Evolutionary conservation across 1,284 basidiomycete species (phyloP).

Genomic region (Pisolithus thermaeus): DNA sequence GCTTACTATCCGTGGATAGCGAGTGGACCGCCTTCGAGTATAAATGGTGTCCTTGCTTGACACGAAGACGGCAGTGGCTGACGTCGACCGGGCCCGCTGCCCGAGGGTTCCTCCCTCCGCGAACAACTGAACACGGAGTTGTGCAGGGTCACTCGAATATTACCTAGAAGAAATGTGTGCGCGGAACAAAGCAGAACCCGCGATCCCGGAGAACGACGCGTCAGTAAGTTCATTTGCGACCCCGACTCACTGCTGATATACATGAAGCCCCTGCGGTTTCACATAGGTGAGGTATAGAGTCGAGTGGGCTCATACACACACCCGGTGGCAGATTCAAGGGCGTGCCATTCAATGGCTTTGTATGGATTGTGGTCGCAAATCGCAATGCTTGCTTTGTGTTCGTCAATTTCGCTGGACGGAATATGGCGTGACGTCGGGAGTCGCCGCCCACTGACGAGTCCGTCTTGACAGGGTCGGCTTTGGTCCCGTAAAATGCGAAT

Average conservation of each 20-base stretch:
- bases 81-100: not conserved
- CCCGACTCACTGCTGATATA: not conserved
- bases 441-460: not conserved
- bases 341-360: too few relatives aligned
- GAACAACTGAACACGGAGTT: not conserved
- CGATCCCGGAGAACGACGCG: not conserved
- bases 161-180: conserved; percentile 1
- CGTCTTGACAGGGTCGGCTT: not conserved
- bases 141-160: not conserved
- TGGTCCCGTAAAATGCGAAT: too few relatives aligned
- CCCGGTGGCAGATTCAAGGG: too few relatives aligned
- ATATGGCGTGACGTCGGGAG: conserved; percentile 3
- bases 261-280: not conserved
- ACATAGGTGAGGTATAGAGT: too few relatives aligned
- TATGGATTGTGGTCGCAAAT: not conserved
- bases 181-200: conserved; percentile 8
- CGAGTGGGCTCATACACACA: too few relatives aligned
- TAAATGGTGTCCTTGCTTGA: conserved; percentile 5
- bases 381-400: not conserved
- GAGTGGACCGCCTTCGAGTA: not conserved
- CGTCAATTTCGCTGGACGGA: conserved; percentile 1
- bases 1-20: not conserved
- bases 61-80: conserved; percentile 2
- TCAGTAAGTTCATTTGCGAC: not conserved
- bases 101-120: not conserved